These are phyloP conservation scores for Hamamelis virginiana DNA, from an alignment of 164 flowering plant species.

Conservation along the genomic window DNA sequence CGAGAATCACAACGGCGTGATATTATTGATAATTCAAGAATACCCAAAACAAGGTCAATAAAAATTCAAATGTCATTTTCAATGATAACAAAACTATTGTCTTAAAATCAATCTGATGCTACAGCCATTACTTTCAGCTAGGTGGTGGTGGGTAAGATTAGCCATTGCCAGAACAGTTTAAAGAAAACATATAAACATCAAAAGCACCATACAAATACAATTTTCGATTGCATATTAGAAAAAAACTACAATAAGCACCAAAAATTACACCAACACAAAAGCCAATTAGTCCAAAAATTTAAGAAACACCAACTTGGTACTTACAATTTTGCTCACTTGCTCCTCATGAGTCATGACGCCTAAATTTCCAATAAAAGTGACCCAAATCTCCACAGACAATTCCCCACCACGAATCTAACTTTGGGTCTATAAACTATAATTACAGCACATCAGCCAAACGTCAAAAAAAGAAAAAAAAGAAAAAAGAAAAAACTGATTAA, in stretches of 20 bases:
- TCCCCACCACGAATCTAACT: not conserved
- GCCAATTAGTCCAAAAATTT: slow-evolving; percentile 7
- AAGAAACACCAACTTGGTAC: not conserved
- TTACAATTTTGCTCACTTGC: slow-evolving; percentile 4
- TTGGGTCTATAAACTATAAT: not conserved
- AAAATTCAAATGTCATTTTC: slow-evolving; percentile 27
- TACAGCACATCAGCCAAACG: slow-evolving; percentile 4
- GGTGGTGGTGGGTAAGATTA: slow-evolving; percentile 15
- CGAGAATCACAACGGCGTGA: slow-evolving; percentile 10
- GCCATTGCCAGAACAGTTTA: slow-evolving; percentile 4
- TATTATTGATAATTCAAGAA: slow-evolving; percentile 19
- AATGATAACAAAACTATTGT: slow-evolving; percentile 1
- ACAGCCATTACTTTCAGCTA: slow-evolving; percentile 15
- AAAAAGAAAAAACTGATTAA: slow-evolving; percentile 3
- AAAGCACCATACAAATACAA: not conserved
- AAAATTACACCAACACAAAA: not conserved
- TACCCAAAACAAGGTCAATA: slow-evolving; percentile 7
- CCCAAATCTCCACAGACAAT: not conserved
- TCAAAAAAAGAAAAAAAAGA: no score
- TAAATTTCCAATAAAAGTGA: slow-evolving; percentile 7
- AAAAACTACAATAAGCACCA: not conserved
- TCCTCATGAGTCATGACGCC: not conserved
- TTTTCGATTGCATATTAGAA: not conserved
- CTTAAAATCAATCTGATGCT: slow-evolving; percentile 7
- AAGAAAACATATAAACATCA: not conserved